Percentiles rank a stretch among this genome's conserved stretches.
phyloP scores from a whole-genome alignment of 441 rosid genomes.

The Eutrema salsugineum region DNA sequence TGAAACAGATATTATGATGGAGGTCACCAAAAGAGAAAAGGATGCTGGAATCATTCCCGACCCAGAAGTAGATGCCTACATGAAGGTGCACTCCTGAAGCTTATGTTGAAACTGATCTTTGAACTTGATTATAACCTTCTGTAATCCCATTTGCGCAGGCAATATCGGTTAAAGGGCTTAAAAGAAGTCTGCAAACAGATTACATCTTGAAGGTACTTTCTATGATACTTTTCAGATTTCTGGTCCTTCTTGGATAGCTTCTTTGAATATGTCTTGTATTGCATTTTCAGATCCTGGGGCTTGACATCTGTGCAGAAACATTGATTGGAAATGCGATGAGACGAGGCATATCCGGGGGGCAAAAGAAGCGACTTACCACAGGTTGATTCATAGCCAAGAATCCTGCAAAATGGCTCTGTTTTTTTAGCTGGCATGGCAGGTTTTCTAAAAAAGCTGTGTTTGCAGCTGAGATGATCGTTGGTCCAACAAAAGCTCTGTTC shows the following conservation, averaged over 20 bases:
- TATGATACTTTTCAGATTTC: not conserved
- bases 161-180: constrained; percentile 37
- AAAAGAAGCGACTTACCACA: constrained; percentile 52
- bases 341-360: constrained; percentile 61
- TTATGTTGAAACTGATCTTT: not conserved
- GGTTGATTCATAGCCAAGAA: constrained; percentile 23
- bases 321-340: constrained; percentile 46
- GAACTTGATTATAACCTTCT: not conserved
- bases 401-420: not conserved
- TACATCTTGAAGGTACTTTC: constrained; percentile 42
- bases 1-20: constrained; percentile 40
- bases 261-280: not conserved
- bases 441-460: not conserved
- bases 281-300: constrained; percentile 47
- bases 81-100: constrained; percentile 35
- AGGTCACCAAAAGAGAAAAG: constrained; percentile 44
- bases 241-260: not conserved
- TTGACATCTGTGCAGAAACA: constrained; percentile 51
- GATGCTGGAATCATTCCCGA: constrained; percentile 47
- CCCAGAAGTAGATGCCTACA: constrained; percentile 48
- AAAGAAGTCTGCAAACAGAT: constrained; percentile 47
- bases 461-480: constrained; percentile 48
- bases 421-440: not conserved
- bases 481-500: constrained; percentile 54
- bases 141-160: constrained; percentile 32